These are phyloP conservation scores for Eleusine coracana DNA, from an alignment of 176 grass and related monocot species.

Conservation along the genomic window DNA sequence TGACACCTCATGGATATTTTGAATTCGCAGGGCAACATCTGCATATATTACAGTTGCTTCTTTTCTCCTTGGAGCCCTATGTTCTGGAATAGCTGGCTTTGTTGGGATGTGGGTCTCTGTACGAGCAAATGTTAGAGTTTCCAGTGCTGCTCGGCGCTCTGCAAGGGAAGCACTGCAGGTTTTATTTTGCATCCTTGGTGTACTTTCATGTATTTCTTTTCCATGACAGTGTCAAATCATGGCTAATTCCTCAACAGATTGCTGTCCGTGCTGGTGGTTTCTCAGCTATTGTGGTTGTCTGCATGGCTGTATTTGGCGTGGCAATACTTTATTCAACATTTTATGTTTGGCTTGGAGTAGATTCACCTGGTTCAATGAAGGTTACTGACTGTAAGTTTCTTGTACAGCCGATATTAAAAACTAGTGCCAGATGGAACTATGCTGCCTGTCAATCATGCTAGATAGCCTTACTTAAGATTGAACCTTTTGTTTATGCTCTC, in stretches of 20 bases:
- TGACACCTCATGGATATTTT: conserved; percentile 36
- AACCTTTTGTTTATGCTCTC: neutral
- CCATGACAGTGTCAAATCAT: conserved; percentile 28
- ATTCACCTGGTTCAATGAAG: conserved; percentile 95
- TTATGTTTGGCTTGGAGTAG: conserved; percentile 90
- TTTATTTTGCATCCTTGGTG: conserved; percentile 35
- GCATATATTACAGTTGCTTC: conserved; percentile 94
- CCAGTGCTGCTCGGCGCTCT: conserved; percentile 96
- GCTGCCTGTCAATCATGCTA: neutral
- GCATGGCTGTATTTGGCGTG: conserved; percentile 99
- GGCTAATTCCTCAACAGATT: conserved; percentile 67
- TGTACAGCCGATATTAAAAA: conserved; percentile 31
- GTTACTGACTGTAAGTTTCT: conserved; percentile 90
- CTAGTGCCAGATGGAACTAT: conserved; percentile 15
- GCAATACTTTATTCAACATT: conserved; percentile 93
- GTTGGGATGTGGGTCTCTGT: conserved; percentile 99
- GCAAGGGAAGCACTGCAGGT: conserved; percentile 99
- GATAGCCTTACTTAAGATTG: conserved; percentile 1
- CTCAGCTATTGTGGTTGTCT: conserved; percentile 94
- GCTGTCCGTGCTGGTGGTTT: conserved; percentile 99
- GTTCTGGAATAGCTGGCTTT: conserved; percentile 96
- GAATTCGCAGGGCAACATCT: conserved; percentile 64
- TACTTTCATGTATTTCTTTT: conserved; percentile 30
- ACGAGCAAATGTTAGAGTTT: conserved; percentile 98
- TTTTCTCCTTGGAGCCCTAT: conserved; percentile 95